Base-by-base conservation (phyloP, 2,329 filamentous ascomycete species). In the Cladosporium sp. region DNA sequence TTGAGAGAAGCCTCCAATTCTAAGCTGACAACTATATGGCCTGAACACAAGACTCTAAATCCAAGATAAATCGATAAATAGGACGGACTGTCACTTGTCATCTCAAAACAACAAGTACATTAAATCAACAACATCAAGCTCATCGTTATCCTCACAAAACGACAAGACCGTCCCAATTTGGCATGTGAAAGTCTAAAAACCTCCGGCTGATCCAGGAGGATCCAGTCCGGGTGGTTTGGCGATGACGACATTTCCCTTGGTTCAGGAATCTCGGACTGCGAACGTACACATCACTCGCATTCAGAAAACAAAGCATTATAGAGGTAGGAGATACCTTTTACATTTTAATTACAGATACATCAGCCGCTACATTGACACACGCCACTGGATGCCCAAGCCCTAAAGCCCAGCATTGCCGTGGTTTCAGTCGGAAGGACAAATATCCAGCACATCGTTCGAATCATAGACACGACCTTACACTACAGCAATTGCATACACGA, bases 191-290 rank as follows among this genome's bases (percentile, higher is more conserved):
- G 39, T 46, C n/a, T 23, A 46, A 46, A 46, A 46, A n/a, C 39
- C 39, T 23, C 39, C 39, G 39, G n/a, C 39, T 28, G 6, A 51
- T n/a, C n/a, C n/a, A n/a, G n/a, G 48, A 28, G 51, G 51, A 54
- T n/a, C 51, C 26, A 32, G 21, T 54, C 14, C 28, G 8, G 21
- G 26, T 48, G 28, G n/a, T n/a, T 54, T 54, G 51, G 51, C 51
- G 34, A 58, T 58, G 56, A 58, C 56, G 56, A 58, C 56, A 58
- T 58, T 43, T 21, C 25, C 25, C 56, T 54, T 54, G 51, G 51
- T 18, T 32, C 39, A 43, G 18, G 39, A 43, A 43, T 43, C 18
- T 21, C 39, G n/a, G 39, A 46, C 16, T 54, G 28, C 51, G 7
- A 54, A 28, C 51, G 18, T 51, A 28, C 13, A 28, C 16, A 5